Evolutionary conservation across 2,329 filamentous ascomycete species (phyloP).

Genomic region (Diaporthe destruens): DNA sequence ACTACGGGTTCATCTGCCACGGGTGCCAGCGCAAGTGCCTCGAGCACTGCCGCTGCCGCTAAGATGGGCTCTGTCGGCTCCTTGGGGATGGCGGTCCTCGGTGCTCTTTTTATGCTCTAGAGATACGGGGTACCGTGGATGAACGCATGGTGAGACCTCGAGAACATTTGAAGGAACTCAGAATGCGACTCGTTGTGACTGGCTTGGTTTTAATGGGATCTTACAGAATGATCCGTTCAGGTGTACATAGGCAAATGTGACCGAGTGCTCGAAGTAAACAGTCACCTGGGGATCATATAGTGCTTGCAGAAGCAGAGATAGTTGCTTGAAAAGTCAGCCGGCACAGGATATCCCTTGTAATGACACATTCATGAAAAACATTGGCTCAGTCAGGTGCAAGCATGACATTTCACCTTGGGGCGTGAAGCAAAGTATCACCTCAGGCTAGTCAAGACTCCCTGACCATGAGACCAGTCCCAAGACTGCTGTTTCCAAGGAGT

Average conservation of each 20-base stretch:
- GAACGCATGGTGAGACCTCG: background rate
- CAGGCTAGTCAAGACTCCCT: background rate
- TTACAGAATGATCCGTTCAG: background rate
- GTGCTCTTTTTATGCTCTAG: conserved; percentile 24
- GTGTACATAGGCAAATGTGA: background rate
- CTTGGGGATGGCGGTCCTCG: conserved; percentile 28
- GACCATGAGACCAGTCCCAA: background rate
- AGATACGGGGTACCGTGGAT: background rate
- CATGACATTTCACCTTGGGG: background rate
- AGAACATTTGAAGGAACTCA: background rate
- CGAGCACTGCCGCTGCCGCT: conserved; percentile 29
- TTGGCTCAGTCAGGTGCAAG: background rate
- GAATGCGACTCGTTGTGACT: background rate
- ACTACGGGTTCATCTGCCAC: background rate
- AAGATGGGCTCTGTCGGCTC: conserved; percentile 24
- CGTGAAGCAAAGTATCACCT: background rate
- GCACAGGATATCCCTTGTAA: background rate
- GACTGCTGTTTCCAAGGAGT: background rate
- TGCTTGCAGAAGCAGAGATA: background rate
- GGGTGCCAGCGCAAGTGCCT: conserved; percentile 11
- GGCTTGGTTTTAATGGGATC: too few species aligned
- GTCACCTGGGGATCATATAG: background rate
- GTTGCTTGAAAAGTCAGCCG: background rate
- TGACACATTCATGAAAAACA: background rate
- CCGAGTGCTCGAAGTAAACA: background rate